Conservation (phyloP, 1,284 basidiomycete species). For the Chondrostereum purpureum region DNA sequence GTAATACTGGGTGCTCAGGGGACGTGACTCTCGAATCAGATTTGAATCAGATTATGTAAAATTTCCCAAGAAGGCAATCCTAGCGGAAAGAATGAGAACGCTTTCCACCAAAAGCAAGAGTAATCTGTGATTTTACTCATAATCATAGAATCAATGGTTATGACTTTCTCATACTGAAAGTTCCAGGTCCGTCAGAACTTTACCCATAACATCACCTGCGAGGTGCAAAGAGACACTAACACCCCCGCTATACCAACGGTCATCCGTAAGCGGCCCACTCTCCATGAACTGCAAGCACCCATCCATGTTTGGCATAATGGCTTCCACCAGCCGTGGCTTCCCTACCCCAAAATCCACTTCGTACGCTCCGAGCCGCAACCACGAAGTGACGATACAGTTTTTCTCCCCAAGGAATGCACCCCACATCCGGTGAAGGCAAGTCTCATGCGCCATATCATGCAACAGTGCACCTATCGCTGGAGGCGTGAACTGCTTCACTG, state of each 20-base stretch:
- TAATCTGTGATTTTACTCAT: no score
- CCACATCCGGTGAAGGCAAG: conserved; percentile 27
- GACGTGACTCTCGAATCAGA: no score
- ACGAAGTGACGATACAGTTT: conserved; percentile 33
- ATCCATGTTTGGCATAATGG: conserved; percentile 31
- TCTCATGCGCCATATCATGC: conserved; percentile 31
- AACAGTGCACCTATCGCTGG: conserved; percentile 25
- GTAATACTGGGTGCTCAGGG: no score
- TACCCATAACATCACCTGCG: conserved; percentile 22
- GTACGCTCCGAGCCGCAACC: conserved; percentile 31
- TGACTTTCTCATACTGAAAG: no score
- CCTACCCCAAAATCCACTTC: conserved; percentile 30
- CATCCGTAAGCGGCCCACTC: conserved; percentile 6
- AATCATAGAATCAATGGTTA: no score
- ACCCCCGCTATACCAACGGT: conserved; percentile 22
- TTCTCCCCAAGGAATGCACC: conserved; percentile 32
- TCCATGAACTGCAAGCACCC: conserved; percentile 36
- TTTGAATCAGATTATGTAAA: no score
- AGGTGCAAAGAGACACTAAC: conserved; percentile 23
- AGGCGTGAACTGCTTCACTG: conserved; percentile 22
- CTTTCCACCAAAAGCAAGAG: no score
- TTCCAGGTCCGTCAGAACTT: conserved; percentile 16
- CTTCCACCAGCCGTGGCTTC: conserved; percentile 24
- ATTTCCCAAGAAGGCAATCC: no score
- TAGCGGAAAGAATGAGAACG: no score